phyloP scores from a whole-genome alignment of 148 eudicot genomes.

The Silene conica region DNA sequence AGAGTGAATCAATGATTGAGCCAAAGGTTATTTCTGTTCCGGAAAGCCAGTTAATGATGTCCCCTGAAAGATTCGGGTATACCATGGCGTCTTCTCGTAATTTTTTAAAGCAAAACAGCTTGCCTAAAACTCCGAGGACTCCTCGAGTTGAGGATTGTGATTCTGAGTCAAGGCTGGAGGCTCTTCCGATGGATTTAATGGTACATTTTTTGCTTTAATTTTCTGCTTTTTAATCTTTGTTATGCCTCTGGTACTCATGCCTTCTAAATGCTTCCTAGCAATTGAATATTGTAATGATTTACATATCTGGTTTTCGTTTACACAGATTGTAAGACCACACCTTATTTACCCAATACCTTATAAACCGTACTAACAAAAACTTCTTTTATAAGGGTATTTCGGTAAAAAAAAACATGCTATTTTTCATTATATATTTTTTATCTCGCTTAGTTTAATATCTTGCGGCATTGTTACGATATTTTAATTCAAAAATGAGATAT shows the following conservation, averaged over 20 bases:
- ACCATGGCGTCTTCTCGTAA: conserved; percentile 12
- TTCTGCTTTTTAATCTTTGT: neutral
- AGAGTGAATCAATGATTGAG: conserved; percentile 18
- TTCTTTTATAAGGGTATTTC: no score
- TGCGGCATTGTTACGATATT: no score
- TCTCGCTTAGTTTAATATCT: no score
- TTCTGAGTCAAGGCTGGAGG: conserved; percentile 80
- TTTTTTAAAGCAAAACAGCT: conserved; percentile 33
- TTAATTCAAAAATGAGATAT: neutral
- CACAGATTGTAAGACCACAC: neutral
- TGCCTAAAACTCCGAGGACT: conserved; percentile 72
- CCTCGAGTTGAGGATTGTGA: conserved; percentile 41
- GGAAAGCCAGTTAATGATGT: conserved; percentile 4
- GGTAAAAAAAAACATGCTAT: no score
- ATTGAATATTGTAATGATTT: neutral
- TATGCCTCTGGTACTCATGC: neutral
- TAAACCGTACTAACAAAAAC: no score
- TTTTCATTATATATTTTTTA: neutral
- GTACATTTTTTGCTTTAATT: conserved; percentile 32
- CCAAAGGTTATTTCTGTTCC: neutral
- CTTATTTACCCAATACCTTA: no score
- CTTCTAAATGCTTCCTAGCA: neutral
- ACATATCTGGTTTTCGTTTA: neutral
- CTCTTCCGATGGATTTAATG: conserved; percentile 87
- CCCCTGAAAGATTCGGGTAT: conserved; percentile 8